Evolutionary conservation across 2,329 filamentous ascomycete genomes (phyloP).

Genomic region (Botrytis aclada): DNA sequence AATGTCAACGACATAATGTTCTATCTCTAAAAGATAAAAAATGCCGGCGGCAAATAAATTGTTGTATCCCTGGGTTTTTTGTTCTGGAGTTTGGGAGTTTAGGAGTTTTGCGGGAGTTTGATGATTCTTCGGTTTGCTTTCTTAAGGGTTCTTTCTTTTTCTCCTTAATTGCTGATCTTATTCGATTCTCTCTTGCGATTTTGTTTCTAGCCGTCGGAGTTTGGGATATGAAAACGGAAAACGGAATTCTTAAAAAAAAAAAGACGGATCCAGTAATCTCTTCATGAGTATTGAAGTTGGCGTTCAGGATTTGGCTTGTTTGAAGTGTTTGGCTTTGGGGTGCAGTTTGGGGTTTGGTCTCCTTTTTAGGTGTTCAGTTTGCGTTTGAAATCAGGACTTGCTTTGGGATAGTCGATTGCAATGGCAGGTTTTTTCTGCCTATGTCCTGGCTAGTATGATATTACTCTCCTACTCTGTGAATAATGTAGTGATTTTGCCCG

Average conservation of each 20-base stretch:
- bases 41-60: no score
- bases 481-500: background rate
- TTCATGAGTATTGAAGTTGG: background rate
- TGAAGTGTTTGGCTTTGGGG: background rate
- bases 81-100: background rate
- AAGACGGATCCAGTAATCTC: no score
- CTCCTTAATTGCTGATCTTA: background rate
- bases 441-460: background rate
- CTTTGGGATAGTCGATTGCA: background rate
- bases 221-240: background rate
- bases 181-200: background rate
- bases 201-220: background rate
- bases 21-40: slow-evolving; percentile 34
- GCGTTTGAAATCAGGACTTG: background rate
- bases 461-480: background rate
- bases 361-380: background rate
- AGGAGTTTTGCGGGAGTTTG: background rate
- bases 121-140: background rate
- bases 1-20: slow-evolving; percentile 39
- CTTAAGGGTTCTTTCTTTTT: background rate
- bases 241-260: no score
- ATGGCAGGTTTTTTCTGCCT: background rate
- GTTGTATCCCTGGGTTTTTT: background rate
- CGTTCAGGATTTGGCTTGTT: background rate
- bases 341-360: background rate